These are phyloP conservation scores for Fusarium sp. DNA, from an alignment of 2,329 filamentous ascomycete genomes.

Conservation along the genomic window DNA sequence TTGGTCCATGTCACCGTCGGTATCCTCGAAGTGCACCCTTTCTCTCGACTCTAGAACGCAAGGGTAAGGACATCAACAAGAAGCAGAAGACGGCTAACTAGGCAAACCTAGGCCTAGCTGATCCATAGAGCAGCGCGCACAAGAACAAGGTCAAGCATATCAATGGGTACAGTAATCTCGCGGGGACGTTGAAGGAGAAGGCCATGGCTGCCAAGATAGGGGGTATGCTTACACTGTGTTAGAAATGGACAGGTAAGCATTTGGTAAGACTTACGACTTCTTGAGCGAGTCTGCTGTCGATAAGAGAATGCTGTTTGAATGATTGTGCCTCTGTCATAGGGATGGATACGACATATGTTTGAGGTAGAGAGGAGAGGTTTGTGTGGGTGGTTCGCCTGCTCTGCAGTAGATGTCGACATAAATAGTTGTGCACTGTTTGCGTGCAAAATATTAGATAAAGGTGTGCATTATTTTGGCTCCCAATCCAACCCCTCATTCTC, in stretches of 20 bases:
- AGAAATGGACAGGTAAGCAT: not conserved
- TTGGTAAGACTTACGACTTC: not conserved
- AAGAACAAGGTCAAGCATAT: not conserved
- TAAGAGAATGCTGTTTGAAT: not conserved
- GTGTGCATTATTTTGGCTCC: not conserved
- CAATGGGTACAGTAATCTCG: not conserved
- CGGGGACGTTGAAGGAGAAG: not conserved
- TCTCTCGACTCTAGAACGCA: not conserved
- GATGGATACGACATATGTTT: not conserved
- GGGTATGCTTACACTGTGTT: not conserved
- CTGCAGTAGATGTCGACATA: not conserved
- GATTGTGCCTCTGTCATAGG: not conserved
- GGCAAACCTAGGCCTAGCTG: not conserved
- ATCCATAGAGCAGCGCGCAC: not conserved
- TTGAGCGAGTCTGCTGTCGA: not conserved
- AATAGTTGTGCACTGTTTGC: not conserved
- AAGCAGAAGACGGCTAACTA: not conserved
- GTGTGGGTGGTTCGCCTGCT: not conserved
- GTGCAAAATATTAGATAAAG: not conserved
- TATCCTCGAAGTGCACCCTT: not conserved
- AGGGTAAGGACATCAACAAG: not conserved
- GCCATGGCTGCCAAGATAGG: not conserved
- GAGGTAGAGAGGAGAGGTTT: not conserved
- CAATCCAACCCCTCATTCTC: not conserved
- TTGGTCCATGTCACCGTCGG: slow-evolving; percentile 15